phyloP scores from a whole-genome alignment of 805 yeast genomes.

The Saccharomycopsis microspora region DNA sequence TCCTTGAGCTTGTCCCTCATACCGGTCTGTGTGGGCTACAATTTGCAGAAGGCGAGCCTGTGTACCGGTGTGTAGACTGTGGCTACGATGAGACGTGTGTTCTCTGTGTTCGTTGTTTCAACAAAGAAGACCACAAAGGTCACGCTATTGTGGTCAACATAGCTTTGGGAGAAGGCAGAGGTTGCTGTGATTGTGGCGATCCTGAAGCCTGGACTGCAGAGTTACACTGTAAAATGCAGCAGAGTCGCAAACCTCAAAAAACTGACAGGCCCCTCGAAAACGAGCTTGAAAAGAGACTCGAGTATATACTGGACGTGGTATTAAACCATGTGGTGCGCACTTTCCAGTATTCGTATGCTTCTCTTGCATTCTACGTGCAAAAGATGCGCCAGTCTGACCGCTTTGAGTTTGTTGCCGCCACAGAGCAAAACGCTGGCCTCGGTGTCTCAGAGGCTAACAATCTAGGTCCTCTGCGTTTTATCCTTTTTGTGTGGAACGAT shows the following conservation, averaged over 20 bases:
- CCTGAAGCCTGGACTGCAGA: slow-evolving; percentile 65
- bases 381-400: slow-evolving; percentile 2
- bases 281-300: slow-evolving; percentile 32
- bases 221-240: slow-evolving; percentile 19
- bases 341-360: slow-evolving; percentile 7
- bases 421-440: no score
- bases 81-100: slow-evolving; percentile 73
- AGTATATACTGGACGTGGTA: slow-evolving; percentile 39
- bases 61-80: slow-evolving; percentile 66
- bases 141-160: slow-evolving; percentile 39
- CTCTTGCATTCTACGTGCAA: slow-evolving; percentile 7
- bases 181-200: slow-evolving; percentile 86
- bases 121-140: slow-evolving; percentile 52
- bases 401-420: slow-evolving; percentile 2
- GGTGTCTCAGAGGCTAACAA: no score
- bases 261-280: slow-evolving; percentile 36
- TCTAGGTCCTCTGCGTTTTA: no score
- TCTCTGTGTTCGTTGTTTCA: slow-evolving; percentile 62
- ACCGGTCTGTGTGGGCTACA: slow-evolving; percentile 61
- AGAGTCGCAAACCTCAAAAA: slow-evolving; percentile 20
- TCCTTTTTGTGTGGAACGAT: slow-evolving; percentile 62
- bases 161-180: slow-evolving; percentile 25
- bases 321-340: slow-evolving; percentile 24
- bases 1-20: no score
- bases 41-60: slow-evolving; percentile 50